Conservation (phyloP, 2,329 filamentous ascomycete species). For the Arachnopeziza araneosa region DNA sequence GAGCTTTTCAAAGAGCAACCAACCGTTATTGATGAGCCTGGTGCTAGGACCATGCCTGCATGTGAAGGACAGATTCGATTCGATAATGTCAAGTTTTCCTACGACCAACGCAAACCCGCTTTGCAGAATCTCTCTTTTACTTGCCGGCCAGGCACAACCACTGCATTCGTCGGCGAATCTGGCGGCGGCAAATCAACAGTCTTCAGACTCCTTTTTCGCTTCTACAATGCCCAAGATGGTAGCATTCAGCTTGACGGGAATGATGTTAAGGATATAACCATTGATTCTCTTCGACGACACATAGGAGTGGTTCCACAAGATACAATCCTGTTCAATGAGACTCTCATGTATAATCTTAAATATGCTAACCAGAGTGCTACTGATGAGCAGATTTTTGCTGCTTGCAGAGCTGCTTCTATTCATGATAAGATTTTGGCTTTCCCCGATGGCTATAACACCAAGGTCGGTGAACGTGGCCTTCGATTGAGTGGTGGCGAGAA, state of each 20-base stretch:
- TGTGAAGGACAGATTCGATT: conserved; percentile 83
- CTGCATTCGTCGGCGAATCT: conserved; percentile 92
- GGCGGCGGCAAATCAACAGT: conserved; percentile 96
- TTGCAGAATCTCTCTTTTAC: conserved; percentile 79
- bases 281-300: conserved; percentile 83
- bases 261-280: conserved; percentile 80
- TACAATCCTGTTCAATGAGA: conserved; percentile 91
- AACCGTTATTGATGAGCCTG: conserved; percentile 74
- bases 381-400: conserved; percentile 74
- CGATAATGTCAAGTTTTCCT: conserved; percentile 84
- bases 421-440: conserved; percentile 89
- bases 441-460: conserved; percentile 82
- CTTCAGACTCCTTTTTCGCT: conserved; percentile 92
- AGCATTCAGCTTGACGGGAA: conserved; percentile 79
- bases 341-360: conserved; percentile 88
- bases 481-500: conserved; percentile 88
- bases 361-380: conserved; percentile 80
- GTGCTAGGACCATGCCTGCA: conserved; percentile 54
- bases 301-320: conserved; percentile 98
- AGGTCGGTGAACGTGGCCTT: conserved; percentile 84
- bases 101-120: conserved; percentile 80
- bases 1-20: conserved; percentile 96
- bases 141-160: conserved; percentile 85
- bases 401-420: conserved; percentile 82
- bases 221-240: conserved; percentile 81